Evolutionary conservation across 108 stramenopile genomes (phyloP), one percentile per base, ranked within the genome.

Genomic region (Tribonema minus): DNA sequence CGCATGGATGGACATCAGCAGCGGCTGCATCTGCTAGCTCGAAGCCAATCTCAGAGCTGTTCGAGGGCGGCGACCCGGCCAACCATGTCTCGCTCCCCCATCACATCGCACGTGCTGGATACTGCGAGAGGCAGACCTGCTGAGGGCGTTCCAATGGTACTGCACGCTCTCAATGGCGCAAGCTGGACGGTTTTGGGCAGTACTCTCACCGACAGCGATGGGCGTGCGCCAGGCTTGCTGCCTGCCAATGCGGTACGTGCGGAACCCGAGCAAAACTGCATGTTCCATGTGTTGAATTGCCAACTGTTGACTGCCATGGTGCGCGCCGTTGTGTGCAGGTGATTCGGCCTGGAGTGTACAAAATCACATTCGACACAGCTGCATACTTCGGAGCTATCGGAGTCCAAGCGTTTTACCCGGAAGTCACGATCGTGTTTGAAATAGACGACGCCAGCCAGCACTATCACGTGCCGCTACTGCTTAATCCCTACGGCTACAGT

Each of bases 401-500:
- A 5, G 75, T 65, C 32, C 35, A 34, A 2, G 77, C 65, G 37
- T 81, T 81, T 61, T 81, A 81, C 77, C 80, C 80, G 0, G 77
- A 81, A 65, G 80, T 81, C 25, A 31, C 69, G 33, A 54, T 81
- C 36, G 27, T 69, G 71, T 81, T 81, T 29, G 46, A 69, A 0
- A 35, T 81, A 7, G 68, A 71, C 0, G 67, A 77, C 15, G 36
- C 80, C 26, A 31, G 20, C 9, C 61, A 81, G 68, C 80, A 81
- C 35, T 81, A 58, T 60, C 80, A 81, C 40, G 71, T 81, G 29
- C 80, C 80, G 3, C 69, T 81, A 9, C 80, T 81, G 3, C 68
- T 81, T 35, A 81, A 76, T 61, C 80, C 80, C 20, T 81, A 71
- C 61, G 80, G 80, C 3, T 81, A 81, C 76, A 70, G 76, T 1